Base-by-base conservation (phyloP, 495 filamentous ascomycete species). In the Podospora australis region DNA sequence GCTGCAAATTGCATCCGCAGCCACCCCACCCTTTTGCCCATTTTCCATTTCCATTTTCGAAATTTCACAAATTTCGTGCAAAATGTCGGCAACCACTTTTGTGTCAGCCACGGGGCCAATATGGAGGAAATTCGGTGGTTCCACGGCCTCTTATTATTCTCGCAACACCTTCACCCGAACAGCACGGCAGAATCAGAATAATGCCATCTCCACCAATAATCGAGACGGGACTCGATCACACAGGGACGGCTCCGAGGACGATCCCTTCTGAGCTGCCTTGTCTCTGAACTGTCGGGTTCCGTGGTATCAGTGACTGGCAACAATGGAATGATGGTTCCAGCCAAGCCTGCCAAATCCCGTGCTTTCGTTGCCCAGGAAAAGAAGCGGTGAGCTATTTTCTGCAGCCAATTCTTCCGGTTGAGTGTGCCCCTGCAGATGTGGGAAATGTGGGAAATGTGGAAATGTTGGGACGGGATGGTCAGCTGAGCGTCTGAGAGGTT, bases 341-440 rank as follows among this genome's bases (percentile, higher is more conserved):
- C 40, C 32, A 44, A 50, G 48, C 25, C 48, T 44, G 39, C 39
- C 25, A 30, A 19, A 44, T 50, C 28, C 39, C 49, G 49, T 53
- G 49, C 47, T 44, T 48, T 29, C 17, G 35, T 16, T 51, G 52
- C 53, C 53, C 55, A 50, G 50, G n/a, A 23, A 23, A 58, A 56
- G 48, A 49, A 52, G 59, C 59, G 53, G 59, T 62, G 59, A 59
- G 59, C 48, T 57, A 48, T 56, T 59, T 58, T 55, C 50, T 55
- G 40, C 46, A 50, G 30, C 54, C n/a, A 48, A 62, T 62, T 62
- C 53, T 59, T 46, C 59, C 59, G 56, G 56, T 55, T 48, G 45
- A 54, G n/a, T n/a, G n/a, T n/a, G 49, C 50, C 53, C 56, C 48
- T 54, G 56, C 53, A 56, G 50, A 42, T 41, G 52, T n/a, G n/a